These are phyloP conservation scores for Artemisia argyi DNA, from an alignment of 129 eudicot species.

Conservation along the genomic window DNA sequence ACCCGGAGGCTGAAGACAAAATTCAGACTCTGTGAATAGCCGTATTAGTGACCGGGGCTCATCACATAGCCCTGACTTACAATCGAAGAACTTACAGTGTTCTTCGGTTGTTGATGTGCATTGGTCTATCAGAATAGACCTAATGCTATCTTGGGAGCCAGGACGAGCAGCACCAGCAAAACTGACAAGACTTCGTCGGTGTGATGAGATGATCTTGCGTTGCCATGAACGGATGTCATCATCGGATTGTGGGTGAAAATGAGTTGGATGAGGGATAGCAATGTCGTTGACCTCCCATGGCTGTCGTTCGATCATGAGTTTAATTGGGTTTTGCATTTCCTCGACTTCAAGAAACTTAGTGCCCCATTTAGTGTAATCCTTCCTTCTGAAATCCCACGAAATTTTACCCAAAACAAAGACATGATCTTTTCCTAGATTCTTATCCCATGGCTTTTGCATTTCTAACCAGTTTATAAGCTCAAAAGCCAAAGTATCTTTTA, in stretches of 20 bases:
- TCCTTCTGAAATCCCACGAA: constrained; percentile 85
- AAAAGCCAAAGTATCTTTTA: constrained; percentile 55
- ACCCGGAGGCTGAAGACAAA: constrained; percentile 88
- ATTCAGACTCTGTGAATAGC: constrained; percentile 71
- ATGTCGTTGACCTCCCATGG: constrained; percentile 90
- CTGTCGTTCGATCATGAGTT: constrained; percentile 76
- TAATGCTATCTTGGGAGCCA: constrained; percentile 41
- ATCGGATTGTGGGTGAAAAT: constrained; percentile 79
- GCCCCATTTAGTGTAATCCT: constrained; percentile 54
- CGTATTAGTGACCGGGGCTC: constrained; percentile 47
- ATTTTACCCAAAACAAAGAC: constrained; percentile 77
- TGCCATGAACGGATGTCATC: constrained; percentile 75
- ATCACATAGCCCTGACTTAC: constrained; percentile 48
- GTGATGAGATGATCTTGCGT: constrained; percentile 44
- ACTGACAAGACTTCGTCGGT: constrained; percentile 44
- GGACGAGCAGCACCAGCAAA: constrained; percentile 83
- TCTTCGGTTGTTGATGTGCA: constrained; percentile 43
- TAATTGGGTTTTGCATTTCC: constrained; percentile 71
- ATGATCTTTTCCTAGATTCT: constrained; percentile 69
- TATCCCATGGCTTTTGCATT: constrained; percentile 55
- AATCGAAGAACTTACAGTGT: constrained; percentile 55
- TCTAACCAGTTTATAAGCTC: constrained; percentile 75
- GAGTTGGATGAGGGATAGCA: constrained; percentile 84
- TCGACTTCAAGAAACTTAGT: constrained; percentile 63
- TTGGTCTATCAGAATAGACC: constrained; percentile 65